Percentiles rank a stretch among this genome's conserved stretches.
Conservation (phyloP, 1,284 basidiomycete species). For the Trichosporon coremiiforme region DNA sequence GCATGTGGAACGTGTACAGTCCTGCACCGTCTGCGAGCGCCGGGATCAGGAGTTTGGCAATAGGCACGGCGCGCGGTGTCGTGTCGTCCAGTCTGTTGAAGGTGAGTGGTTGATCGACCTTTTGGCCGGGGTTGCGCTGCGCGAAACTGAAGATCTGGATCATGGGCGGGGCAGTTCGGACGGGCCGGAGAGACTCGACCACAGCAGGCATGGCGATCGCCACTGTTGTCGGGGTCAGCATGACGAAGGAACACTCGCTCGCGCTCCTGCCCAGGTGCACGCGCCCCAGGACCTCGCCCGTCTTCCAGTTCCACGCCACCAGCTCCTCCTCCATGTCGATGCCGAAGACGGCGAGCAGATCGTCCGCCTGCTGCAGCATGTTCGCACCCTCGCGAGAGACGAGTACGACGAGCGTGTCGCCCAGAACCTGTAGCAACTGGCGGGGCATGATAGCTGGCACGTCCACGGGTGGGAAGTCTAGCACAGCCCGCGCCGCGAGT, state of each 20-base stretch:
- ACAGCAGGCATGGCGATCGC: conserved; percentile 23
- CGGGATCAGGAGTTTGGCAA: conserved; percentile 45
- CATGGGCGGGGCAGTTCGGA: conserved; percentile 36
- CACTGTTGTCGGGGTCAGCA: conserved; percentile 29
- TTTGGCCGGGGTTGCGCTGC: conserved; percentile 24
- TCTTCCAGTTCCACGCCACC: conserved; percentile 56
- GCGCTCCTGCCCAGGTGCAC: conserved; percentile 22
- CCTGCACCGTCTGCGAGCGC: conserved; percentile 30
- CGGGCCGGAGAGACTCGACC: conserved; percentile 10
- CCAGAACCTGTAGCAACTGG: conserved; percentile 54
- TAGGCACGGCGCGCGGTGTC: conserved; percentile 40
- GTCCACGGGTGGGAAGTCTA: conserved; percentile 46
- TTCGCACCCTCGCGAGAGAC: conserved; percentile 40
- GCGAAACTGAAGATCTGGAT: conserved; percentile 48
- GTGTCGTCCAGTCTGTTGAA: conserved; percentile 41
- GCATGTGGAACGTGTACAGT: conserved; percentile 43
- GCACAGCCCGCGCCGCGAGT: conserved; percentile 38
- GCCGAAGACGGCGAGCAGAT: conserved; percentile 35
- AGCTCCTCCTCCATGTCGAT: conserved; percentile 48
- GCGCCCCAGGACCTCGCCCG: conserved; percentile 49
- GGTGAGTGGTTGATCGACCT: conserved; percentile 40
- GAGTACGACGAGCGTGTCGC: conserved; percentile 50
- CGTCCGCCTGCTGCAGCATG: conserved; percentile 27
- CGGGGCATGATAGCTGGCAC: conserved; percentile 36
- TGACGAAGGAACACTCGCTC: conserved; percentile 10